A percentile compares a stretch with the other conserved stretches of the same genome.
These are phyloP conservation scores for Ricinus communis DNA, from an alignment of 345 rosid genomes.

Conservation along the genomic window DNA sequence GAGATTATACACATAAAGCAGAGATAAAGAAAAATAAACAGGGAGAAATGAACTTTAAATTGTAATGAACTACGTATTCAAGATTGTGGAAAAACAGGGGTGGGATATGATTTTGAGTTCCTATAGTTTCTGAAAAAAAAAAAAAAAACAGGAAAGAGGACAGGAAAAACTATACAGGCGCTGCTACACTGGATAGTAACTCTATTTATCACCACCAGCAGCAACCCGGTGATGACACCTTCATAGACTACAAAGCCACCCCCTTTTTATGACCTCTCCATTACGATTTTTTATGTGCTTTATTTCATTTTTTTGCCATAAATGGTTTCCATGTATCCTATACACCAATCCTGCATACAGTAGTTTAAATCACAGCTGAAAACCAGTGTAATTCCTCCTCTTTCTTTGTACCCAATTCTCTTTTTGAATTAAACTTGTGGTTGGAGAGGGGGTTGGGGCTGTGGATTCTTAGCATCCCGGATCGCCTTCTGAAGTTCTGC, in stretches of 20 bases:
- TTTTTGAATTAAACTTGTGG: constrained; percentile 4
- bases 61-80: not conserved
- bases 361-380: too few relatives aligned
- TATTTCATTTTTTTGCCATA: constrained; percentile 11
- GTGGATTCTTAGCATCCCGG: constrained; percentile 43
- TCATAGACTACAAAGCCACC: not conserved
- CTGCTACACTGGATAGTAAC: not conserved
- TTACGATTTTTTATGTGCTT: constrained; percentile 1
- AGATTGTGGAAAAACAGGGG: not conserved
- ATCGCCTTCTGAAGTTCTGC: constrained; percentile 47
- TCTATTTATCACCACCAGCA: not conserved
- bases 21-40: not conserved
- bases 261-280: not conserved
- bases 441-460: constrained; percentile 7
- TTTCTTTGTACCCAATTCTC: not conserved
- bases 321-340: not conserved
- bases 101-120: not conserved
- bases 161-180: constrained; percentile 18
- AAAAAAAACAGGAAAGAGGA: too few relatives aligned
- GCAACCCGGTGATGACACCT: not conserved
- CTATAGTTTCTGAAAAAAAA: too few relatives aligned
- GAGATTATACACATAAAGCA: too few relatives aligned
- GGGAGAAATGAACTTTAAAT: not conserved
- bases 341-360: not conserved
- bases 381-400: not conserved